Evolutionary conservation across 2,329 filamentous ascomycete genomes (phyloP).

Genomic region (Chaetomium olivaceum): DNA sequence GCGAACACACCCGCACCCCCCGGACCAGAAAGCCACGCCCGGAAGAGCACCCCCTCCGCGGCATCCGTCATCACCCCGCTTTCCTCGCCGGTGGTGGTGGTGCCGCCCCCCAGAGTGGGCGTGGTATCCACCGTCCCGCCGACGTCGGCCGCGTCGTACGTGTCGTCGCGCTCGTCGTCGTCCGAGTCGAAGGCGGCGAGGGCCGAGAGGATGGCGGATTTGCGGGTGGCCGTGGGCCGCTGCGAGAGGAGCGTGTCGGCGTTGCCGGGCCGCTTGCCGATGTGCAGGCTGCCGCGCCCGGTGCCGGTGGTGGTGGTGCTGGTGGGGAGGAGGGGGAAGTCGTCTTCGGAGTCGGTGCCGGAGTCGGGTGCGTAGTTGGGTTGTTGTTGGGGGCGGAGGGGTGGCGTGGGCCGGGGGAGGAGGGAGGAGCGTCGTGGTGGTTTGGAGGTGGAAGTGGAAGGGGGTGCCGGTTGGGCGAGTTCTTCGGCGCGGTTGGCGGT

Average conservation of each 20-base stretch:
- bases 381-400: background rate
- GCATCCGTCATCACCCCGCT: background rate
- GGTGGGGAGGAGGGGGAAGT: slow-evolving; percentile 71
- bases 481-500: slow-evolving; percentile 64
- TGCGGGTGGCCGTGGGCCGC: slow-evolving; percentile 63
- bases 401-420: slow-evolving; percentile 52
- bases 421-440: slow-evolving; percentile 57
- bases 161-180: slow-evolving; percentile 95
- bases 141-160: slow-evolving; percentile 89
- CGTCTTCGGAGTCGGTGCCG: slow-evolving; percentile 81
- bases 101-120: slow-evolving; percentile 33
- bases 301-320: slow-evolving; percentile 63
- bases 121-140: slow-evolving; percentile 72
- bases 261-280: slow-evolving; percentile 70
- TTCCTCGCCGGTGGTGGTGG: background rate
- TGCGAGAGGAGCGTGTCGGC: slow-evolving; percentile 73
- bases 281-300: slow-evolving; percentile 76
- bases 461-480: slow-evolving; percentile 42
- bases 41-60: slow-evolving; percentile 72
- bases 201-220: slow-evolving; percentile 84
- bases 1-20: slow-evolving; percentile 69
- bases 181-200: slow-evolving; percentile 88
- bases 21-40: slow-evolving; percentile 66
- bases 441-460: background rate
- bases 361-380: no score